Base-by-base conservation (phyloP, 768 basidiomycete genomes). In the Leccinum subgranulosum region DNA sequence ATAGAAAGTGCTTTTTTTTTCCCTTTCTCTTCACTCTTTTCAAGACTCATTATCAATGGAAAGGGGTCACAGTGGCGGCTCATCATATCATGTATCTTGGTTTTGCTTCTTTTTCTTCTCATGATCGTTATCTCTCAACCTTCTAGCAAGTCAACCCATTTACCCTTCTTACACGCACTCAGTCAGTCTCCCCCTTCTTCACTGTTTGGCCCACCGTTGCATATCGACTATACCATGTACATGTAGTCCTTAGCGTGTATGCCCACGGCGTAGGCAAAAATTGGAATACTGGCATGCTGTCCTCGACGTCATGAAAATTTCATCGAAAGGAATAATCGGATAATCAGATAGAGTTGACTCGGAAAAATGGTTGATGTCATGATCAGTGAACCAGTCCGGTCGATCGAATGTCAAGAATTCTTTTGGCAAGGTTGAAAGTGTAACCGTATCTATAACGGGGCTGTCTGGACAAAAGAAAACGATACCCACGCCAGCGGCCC, bases 1-100 rank as follows among this genome's bases (percentile, higher is more conserved):
- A 57, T 73, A 72, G 62, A 68, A 68, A 36, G 50, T 58, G 34
- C 34, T 45, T 25, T 43, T 31, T 43, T 31, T 55, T 48, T 49
- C 36, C 41, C 41, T 43, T 43, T 55, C 36, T 43, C n/a, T 43
- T 43, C 19, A 4, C 41, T 43, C n/a, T 19, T 41, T 55, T 39
- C 54, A 52, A 31, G 39, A 41, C 57, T 63, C 53, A 49, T 64
- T 58, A 59, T 53, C 49, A 55, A 56, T 46, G 63, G 61, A 43
- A 43, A 41, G 39, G 39, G 41, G 34, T 23, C 23, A 23, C 23
- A 3, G 23, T 34, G 34, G 41, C 11, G 41, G n/a, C 14, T 43
- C 41, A 43, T 27, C 4, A 4, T 25, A 53, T 61, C 45, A 48
- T 55, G 61, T 57, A 41, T 60, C 52, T 64, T 49, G 64, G 50